Conservation (phyloP, 192 early-diverging fungal genomes). For the Umbelopsis sp. region DNA sequence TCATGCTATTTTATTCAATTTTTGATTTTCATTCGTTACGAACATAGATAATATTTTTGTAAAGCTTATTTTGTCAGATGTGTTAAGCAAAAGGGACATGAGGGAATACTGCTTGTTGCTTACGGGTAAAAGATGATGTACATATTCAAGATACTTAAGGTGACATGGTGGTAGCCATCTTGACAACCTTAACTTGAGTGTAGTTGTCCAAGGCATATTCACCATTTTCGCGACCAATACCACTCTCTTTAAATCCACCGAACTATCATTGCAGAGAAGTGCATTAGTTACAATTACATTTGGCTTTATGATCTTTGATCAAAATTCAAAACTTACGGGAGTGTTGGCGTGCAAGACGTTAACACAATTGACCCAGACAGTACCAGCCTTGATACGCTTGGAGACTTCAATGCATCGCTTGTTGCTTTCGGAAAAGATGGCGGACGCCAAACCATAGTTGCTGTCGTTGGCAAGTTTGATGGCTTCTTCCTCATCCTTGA, state of each 20-base stretch:
- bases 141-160: neutral
- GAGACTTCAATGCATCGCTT: slow-evolving; percentile 58
- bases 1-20: no score
- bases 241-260: slow-evolving; percentile 74
- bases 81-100: no score
- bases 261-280: slow-evolving; percentile 45
- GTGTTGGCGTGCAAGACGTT: slow-evolving; percentile 53
- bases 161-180: slow-evolving; percentile 18
- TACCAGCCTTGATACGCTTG: slow-evolving; percentile 55
- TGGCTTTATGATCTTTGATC: no score
- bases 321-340: slow-evolving; percentile 23
- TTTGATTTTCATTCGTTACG: no score
- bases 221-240: slow-evolving; percentile 65
- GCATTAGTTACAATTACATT: neutral
- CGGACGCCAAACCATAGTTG: slow-evolving; percentile 74
- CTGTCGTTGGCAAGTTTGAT: slow-evolving; percentile 72
- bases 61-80: no score
- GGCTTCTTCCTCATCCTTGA: slow-evolving; percentile 73
- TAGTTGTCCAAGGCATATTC: slow-evolving; percentile 56
- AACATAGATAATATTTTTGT: no score
- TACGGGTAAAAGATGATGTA: no score
- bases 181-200: slow-evolving; percentile 44
- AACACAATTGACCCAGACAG: slow-evolving; percentile 65
- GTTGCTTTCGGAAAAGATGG: slow-evolving; percentile 73
- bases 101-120: no score